These are phyloP conservation scores for Gynochthodes officinalis DNA, from an alignment of 257 asterid genomes.

Conservation along the genomic window DNA sequence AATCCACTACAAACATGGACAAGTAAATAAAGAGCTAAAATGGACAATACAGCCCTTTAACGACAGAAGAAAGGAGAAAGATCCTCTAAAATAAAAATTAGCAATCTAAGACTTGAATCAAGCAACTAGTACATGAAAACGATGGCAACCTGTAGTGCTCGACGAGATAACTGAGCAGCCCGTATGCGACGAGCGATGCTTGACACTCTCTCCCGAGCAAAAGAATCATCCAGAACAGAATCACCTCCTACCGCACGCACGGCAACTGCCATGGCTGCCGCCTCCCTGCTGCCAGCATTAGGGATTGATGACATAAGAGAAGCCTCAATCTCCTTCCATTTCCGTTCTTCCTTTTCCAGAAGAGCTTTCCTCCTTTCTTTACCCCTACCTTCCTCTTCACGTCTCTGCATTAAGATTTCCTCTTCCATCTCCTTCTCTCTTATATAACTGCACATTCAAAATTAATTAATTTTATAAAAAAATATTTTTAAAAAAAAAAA, in stretches of 20 bases:
- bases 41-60: not conserved
- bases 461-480: too few species aligned
- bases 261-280: constrained; percentile 98
- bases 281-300: constrained; percentile 98
- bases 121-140: not conserved
- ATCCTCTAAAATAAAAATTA: not conserved
- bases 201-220: constrained; percentile 96
- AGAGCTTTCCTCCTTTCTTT: constrained; percentile 98
- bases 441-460: constrained; percentile 59
- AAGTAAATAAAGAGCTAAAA: not conserved
- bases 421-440: constrained; percentile 99
- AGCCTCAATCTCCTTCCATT: constrained; percentile 99
- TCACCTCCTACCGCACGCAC: constrained; percentile 99
- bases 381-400: constrained; percentile 98
- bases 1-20: not conserved
- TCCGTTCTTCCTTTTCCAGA: constrained; percentile 95
- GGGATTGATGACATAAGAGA: constrained; percentile 92
- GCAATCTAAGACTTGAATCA: not conserved
- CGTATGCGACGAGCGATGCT: constrained; percentile 95
- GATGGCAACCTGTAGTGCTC: constrained; percentile 76
- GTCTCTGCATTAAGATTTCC: constrained; percentile 95
- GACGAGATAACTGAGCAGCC: constrained; percentile 84
- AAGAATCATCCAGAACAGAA: constrained; percentile 91
- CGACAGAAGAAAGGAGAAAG: not conserved
- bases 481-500: too few species aligned